These are phyloP conservation scores for Solanum microdontum DNA, from an alignment of 257 asterid genomes.

Conservation along the genomic window DNA sequence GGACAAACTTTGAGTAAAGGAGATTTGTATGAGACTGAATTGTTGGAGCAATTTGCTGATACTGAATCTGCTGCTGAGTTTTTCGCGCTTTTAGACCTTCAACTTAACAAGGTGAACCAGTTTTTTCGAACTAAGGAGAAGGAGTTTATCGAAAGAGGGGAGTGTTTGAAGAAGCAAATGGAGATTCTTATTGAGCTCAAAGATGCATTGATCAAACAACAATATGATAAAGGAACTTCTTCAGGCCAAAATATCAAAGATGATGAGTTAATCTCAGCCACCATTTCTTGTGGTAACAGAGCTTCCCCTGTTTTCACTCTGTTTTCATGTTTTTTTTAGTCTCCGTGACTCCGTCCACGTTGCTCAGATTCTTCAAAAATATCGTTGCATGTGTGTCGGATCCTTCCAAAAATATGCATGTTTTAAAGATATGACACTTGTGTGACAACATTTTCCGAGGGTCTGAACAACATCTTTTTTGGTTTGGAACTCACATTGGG, in stretches of 20 bases:
- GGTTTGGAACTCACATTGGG: neutral
- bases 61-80: constrained; percentile 60
- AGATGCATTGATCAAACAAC: constrained; percentile 25
- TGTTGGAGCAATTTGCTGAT: constrained; percentile 61
- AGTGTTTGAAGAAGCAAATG: constrained; percentile 65
- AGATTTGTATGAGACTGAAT: constrained; percentile 66
- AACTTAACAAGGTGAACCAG: constrained; percentile 84
- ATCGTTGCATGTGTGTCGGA: neutral
- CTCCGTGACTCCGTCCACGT: neutral
- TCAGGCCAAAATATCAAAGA: constrained; percentile 35
- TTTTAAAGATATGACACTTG: neutral
- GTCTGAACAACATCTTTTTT: neutral
- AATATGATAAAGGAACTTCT: constrained; percentile 18
- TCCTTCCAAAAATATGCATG: neutral
- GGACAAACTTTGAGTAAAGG: constrained; percentile 35
- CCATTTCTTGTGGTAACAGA: constrained; percentile 64
- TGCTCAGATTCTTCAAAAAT: neutral
- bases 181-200: constrained; percentile 69
- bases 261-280: constrained; percentile 61
- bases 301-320: constrained; percentile 3
- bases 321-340: neutral
- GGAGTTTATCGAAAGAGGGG: constrained; percentile 80
- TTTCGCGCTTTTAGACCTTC: constrained; percentile 58
- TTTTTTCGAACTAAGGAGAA: constrained; percentile 59
- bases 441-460: neutral